A percentile compares a stretch with the other conserved stretches of the same genome.
phyloP scores from a whole-genome alignment of 2,329 filamentous ascomycete species.

The Aureobasidium sp. region DNA sequence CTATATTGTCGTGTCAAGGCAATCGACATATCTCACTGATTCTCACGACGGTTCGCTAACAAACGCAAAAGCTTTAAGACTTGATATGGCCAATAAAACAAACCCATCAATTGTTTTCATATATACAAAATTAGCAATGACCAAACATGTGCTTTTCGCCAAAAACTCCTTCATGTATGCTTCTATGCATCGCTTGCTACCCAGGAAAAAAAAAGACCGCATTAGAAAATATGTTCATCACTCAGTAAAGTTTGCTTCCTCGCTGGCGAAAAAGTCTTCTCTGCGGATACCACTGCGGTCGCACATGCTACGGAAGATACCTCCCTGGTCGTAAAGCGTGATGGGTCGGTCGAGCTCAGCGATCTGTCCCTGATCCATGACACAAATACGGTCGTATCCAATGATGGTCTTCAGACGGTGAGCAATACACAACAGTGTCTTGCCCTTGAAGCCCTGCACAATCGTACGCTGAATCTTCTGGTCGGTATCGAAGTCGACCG shows the following conservation, averaged over 20 bases:
- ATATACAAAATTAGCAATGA: slow-evolving; percentile 1
- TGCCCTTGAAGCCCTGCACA: slow-evolving; percentile 72
- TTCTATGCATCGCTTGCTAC: neutral
- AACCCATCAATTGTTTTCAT: neutral
- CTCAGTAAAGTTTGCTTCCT: slow-evolving; percentile 12
- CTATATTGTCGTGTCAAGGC: too few relatives aligned
- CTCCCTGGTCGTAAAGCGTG: slow-evolving; percentile 62
- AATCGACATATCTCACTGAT: too few relatives aligned
- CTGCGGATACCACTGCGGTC: slow-evolving; percentile 69
- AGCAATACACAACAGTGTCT: slow-evolving; percentile 86
- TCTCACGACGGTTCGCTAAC: too few relatives aligned
- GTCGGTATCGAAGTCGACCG: slow-evolving; percentile 93
- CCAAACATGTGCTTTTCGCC: neutral
- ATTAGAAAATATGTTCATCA: neutral
- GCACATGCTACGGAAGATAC: slow-evolving; percentile 87
- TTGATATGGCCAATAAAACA: neutral
- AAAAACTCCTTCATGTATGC: neutral
- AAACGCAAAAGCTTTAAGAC: neutral
- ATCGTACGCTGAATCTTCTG: slow-evolving; percentile 91
- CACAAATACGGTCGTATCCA: slow-evolving; percentile 82
- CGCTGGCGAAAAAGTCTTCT: slow-evolving; percentile 38
- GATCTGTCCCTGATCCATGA: slow-evolving; percentile 87
- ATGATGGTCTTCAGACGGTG: slow-evolving; percentile 89
- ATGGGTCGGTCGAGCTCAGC: slow-evolving; percentile 77
- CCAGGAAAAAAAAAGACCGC: neutral